phyloP scores from a whole-genome alignment of 177 flowering plant genomes.

The Vitis hybrid region DNA sequence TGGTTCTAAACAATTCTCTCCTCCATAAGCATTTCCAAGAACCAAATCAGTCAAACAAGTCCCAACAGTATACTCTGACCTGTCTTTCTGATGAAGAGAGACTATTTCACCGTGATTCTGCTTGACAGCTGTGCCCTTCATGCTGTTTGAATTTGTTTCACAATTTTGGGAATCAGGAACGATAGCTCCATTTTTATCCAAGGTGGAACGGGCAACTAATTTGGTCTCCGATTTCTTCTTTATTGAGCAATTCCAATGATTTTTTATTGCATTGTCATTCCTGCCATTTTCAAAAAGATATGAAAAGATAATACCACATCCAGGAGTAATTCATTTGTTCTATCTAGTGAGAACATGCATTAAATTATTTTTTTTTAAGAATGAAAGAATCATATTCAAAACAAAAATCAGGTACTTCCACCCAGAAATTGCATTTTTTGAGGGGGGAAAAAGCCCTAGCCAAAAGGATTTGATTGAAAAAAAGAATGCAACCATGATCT shows the following conservation, averaged over 20 bases:
- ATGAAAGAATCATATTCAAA: too few relatives aligned
- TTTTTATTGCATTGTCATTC: conserved; percentile 42
- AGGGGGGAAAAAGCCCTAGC: too few relatives aligned
- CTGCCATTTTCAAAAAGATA: conserved; percentile 14
- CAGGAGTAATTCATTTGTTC: background rate
- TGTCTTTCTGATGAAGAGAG: background rate
- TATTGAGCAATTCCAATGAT: conserved; percentile 44
- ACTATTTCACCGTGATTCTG: background rate
- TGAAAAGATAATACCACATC: background rate
- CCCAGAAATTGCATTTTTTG: too few relatives aligned
- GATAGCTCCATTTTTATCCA: background rate
- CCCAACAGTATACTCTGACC: background rate
- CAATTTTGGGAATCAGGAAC: background rate
- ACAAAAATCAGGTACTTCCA: too few relatives aligned
- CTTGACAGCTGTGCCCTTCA: background rate
- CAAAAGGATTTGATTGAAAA: too few relatives aligned
- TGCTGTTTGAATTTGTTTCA: background rate
- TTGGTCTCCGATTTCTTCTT: conserved; percentile 27
- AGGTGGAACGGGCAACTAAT: background rate
- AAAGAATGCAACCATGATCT: too few relatives aligned
- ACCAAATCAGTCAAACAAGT: conserved; percentile 9
- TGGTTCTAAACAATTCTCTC: background rate
- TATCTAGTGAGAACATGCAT: background rate
- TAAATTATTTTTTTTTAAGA: too few relatives aligned
- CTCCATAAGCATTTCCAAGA: conserved; percentile 9